phyloP scores from a whole-genome alignment of 164 flowering plant genomes.

The Liquidambar formosana region DNA sequence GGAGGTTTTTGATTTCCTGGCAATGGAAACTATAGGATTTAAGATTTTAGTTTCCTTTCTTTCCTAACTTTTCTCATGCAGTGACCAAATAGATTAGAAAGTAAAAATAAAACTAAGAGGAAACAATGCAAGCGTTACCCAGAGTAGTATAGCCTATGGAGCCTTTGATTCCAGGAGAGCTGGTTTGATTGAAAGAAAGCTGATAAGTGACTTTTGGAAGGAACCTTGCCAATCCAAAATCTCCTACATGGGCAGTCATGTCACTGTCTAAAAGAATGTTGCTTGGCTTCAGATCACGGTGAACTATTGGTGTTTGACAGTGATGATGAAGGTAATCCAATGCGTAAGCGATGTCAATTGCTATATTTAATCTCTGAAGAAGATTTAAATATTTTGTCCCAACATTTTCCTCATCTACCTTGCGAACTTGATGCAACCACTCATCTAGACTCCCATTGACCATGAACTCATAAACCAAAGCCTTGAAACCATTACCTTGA shows the following conservation, averaged over 20 bases:
- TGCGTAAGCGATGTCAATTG: constrained; percentile 36
- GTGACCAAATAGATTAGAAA: no score
- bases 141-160: constrained; percentile 24
- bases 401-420: not conserved
- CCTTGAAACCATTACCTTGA: constrained; percentile 34
- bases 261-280: constrained; percentile 36
- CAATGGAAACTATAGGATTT: no score
- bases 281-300: constrained; percentile 43
- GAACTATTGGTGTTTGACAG: constrained; percentile 21
- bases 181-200: constrained; percentile 5
- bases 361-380: constrained; percentile 29
- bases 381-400: constrained; percentile 13
- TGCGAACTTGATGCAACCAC: constrained; percentile 25
- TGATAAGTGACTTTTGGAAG: not conserved
- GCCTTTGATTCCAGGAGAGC: constrained; percentile 26
- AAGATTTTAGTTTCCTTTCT: no score
- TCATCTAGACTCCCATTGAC: constrained; percentile 31
- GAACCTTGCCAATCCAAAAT: constrained; percentile 35
- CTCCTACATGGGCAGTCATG: constrained; percentile 30
- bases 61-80: no score
- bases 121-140: constrained; percentile 8
- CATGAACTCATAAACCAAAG: constrained; percentile 34
- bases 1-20: no score
- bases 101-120: no score
- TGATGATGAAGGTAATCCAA: constrained; percentile 34